phyloP scores from a whole-genome alignment of 2,329 filamentous ascomycete species.

The Hypoxylon sp. region DNA sequence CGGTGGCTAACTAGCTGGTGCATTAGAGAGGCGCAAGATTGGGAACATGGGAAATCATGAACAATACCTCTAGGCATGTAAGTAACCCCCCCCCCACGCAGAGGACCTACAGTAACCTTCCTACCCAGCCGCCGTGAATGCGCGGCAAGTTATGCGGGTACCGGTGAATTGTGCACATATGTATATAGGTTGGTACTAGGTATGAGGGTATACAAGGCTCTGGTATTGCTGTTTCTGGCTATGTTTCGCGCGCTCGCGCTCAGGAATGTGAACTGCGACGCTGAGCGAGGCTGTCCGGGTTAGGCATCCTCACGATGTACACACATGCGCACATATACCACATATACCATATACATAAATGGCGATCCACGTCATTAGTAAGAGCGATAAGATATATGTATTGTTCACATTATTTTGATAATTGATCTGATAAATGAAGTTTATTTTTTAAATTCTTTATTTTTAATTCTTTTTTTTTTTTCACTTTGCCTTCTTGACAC shows the following conservation, averaged over 20 bases:
- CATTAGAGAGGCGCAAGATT: constrained; percentile 6
- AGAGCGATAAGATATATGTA: not conserved
- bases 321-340: not conserved
- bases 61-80: constrained; percentile 5
- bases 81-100: constrained; percentile 40
- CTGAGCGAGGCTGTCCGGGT: constrained; percentile 33
- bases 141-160: constrained; percentile 1
- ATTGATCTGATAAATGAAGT: not conserved
- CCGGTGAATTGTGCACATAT: constrained; percentile 2
- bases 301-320: constrained; percentile 31
- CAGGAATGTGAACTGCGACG: constrained; percentile 25
- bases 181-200: no score
- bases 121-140: constrained; percentile 21
- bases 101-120: constrained; percentile 26
- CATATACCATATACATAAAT: no score
- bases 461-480: not conserved
- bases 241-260: constrained; percentile 8
- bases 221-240: constrained; percentile 19
- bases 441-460: not conserved
- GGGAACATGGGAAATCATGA: constrained; percentile 21
- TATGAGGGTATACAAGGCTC: constrained; percentile 1
- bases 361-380: not conserved
- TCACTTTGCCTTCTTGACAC: not conserved
- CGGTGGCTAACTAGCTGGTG: no score
- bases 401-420: not conserved